Conservation (phyloP, 148 eudicot genomes). For the Nyssa sinensis region DNA sequence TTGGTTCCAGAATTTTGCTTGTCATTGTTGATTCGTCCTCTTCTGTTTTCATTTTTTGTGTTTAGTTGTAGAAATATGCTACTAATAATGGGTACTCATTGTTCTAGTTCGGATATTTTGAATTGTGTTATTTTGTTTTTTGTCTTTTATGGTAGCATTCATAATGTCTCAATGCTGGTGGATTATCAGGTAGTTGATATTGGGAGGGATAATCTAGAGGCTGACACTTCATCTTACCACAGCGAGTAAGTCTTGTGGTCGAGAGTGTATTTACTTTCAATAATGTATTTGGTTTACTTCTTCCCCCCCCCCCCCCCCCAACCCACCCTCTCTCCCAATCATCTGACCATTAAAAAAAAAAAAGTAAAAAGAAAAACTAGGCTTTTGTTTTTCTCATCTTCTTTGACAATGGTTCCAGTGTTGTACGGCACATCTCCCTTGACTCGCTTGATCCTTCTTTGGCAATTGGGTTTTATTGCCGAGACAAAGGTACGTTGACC, state of each 20-base stretch:
- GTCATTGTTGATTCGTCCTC: not conserved
- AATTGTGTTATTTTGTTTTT: too few species aligned
- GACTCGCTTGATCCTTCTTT: slow-evolving; percentile 91
- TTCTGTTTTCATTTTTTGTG: not conserved
- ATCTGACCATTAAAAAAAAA: too few species aligned
- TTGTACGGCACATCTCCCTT: slow-evolving; percentile 62
- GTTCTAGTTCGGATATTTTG: too few species aligned
- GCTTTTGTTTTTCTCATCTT: slow-evolving; percentile 17
- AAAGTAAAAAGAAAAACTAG: too few species aligned
- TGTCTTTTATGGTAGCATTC: not conserved
- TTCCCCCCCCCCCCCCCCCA: too few species aligned
- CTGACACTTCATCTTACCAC: slow-evolving; percentile 92
- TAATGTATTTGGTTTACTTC: slow-evolving; percentile 8
- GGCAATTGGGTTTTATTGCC: slow-evolving; percentile 92
- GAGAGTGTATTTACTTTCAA: not conserved
- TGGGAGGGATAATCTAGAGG: slow-evolving; percentile 53
- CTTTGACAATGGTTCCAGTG: slow-evolving; percentile 38
- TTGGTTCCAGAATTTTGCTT: not conserved
- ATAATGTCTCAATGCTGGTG: slow-evolving; percentile 11
- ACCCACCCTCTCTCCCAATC: too few species aligned
- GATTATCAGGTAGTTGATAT: slow-evolving; percentile 63
- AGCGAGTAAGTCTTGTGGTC: slow-evolving; percentile 57
- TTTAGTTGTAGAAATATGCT: too few species aligned
- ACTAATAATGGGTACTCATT: too few species aligned
- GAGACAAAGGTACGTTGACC: slow-evolving; percentile 61